Base-by-base conservation (phyloP, 257 asterid genomes). In the Oldenlandia corymbosa region DNA sequence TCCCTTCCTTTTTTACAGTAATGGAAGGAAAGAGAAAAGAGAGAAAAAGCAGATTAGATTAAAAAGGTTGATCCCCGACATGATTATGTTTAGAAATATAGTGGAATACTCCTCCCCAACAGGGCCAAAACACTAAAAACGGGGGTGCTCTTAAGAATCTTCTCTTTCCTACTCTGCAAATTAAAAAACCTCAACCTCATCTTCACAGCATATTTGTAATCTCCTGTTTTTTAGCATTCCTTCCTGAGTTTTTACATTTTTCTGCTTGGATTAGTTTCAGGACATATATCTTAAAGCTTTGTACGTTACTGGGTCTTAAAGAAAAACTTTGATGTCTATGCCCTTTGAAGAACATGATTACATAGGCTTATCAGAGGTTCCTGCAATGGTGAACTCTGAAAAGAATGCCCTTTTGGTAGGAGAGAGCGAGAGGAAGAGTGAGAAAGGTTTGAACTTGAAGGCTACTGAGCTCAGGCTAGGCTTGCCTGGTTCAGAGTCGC, bases 391-490 rank as follows among this genome's bases (percentile, higher is more conserved):
- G 37, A 64, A 52, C 78, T 78, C 68, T 64, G 80, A 71, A n/a
- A 71, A 68, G 62, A 68, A 36, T 14, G 21, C 41, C 50, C 60
- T 54, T 46, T 57, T 70, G 0, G 46, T 63, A 39, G 68, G 65
- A 54, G 78, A 60, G 7, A 65, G 45, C 53, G 73, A 75, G 43
- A 42, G 51, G 54, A 73, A 57, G 46, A 56, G 42, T 39, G 62
- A 16, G 30, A 78, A 74, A 60, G 84, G 31, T 67, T 75, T 79
- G 81, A 79, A 72, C 81, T 70, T 79, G n/a, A 79, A 75, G 56
- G 84, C 79, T 11, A 79, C 84, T 58, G 79, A 79, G 62, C 72
- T 79, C 47, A 75, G 84, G 41, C 68, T 78, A 10, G 83, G 83
- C 10, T 78, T 78, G 51, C 83, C 83, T 47, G 80, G 83, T 54